Evolutionary conservation across 1,284 basidiomycete species (phyloP).

Genomic region (Volvariella volvacea): DNA sequence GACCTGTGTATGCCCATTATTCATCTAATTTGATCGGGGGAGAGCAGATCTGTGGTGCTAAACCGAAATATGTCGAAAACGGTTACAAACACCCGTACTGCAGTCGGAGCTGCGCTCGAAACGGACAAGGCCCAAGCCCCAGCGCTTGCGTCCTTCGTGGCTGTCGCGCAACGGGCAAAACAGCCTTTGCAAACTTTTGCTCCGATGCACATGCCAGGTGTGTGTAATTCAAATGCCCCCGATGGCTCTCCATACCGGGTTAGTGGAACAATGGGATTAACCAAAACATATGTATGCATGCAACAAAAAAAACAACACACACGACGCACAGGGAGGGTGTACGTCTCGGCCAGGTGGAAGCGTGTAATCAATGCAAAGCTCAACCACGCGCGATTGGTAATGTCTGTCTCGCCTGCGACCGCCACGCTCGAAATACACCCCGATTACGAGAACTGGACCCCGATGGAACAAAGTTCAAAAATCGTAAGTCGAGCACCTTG

Average conservation of each 20-base stretch:
- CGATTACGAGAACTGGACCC: slow-evolving; percentile 32
- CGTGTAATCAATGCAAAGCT: slow-evolving; percentile 39
- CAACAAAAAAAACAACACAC: no score
- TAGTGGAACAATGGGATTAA: slow-evolving; percentile 8
- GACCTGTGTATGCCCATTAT: not conserved
- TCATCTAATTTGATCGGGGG: not conserved
- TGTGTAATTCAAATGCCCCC: slow-evolving; percentile 11
- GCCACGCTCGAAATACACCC: slow-evolving; percentile 25
- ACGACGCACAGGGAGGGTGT: slow-evolving; percentile 40
- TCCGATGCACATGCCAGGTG: slow-evolving; percentile 50
- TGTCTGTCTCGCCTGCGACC: slow-evolving; percentile 38
- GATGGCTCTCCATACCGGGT: slow-evolving; percentile 1
- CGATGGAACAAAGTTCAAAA: slow-evolving; percentile 32
- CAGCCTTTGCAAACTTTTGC: slow-evolving; percentile 45
- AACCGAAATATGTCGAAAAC: slow-evolving; percentile 51
- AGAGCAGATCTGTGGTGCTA: slow-evolving; percentile 48
- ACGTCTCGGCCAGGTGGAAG: slow-evolving; percentile 33
- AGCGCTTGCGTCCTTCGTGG: slow-evolving; percentile 38
- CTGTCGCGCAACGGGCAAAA: slow-evolving; percentile 41
- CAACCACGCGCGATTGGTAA: slow-evolving; percentile 35
- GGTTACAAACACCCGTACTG: slow-evolving; percentile 54
- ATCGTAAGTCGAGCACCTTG: slow-evolving; percentile 25
- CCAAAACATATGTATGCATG: slow-evolving; percentile 1
- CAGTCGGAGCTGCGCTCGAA: slow-evolving; percentile 51
- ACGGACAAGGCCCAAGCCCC: slow-evolving; percentile 27